A percentile compares a stretch with the other conserved stretches of the same genome.
phyloP scores from a whole-genome alignment of 768 basidiomycete genomes.

The Hericium rajendrae region DNA sequence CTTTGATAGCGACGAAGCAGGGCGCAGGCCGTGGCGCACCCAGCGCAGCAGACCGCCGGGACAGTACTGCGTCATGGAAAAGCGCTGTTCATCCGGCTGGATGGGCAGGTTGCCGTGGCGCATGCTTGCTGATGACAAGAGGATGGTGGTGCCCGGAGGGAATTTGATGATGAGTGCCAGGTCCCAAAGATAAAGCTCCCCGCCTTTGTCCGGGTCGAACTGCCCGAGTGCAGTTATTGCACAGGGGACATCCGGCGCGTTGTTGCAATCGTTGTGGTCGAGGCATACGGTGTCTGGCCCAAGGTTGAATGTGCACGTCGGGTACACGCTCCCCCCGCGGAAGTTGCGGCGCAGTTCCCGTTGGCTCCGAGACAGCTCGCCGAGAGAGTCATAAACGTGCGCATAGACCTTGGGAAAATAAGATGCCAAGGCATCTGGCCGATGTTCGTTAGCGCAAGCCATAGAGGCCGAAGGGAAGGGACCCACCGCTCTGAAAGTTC shows the following conservation, averaged over 20 bases:
- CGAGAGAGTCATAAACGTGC: neutral
- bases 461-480: neutral
- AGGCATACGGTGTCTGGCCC: constrained; percentile 3
- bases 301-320: constrained; percentile 12
- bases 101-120: constrained; percentile 14
- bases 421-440: neutral
- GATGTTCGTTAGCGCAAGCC: too few relatives aligned
- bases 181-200: constrained; percentile 14
- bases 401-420: constrained; percentile 1
- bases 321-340: constrained; percentile 6
- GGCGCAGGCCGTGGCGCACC: constrained; percentile 1
- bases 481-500: neutral
- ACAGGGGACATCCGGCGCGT: constrained; percentile 8
- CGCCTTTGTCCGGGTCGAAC: constrained; percentile 11
- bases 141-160: constrained; percentile 14
- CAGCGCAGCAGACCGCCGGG: constrained; percentile 8
- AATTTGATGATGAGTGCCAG: constrained; percentile 13
- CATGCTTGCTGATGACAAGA: constrained; percentile 12
- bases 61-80: constrained; percentile 7
- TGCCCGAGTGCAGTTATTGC: constrained; percentile 9
- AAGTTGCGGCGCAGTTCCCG: constrained; percentile 7
- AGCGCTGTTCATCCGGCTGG: neutral
- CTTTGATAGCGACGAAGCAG: neutral
- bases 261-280: constrained; percentile 9
- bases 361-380: neutral